Percentiles rank a stretch among this genome's conserved stretches.
phyloP scores from a whole-genome alignment of 129 eudicot species.

The Lonicera japonica region DNA sequence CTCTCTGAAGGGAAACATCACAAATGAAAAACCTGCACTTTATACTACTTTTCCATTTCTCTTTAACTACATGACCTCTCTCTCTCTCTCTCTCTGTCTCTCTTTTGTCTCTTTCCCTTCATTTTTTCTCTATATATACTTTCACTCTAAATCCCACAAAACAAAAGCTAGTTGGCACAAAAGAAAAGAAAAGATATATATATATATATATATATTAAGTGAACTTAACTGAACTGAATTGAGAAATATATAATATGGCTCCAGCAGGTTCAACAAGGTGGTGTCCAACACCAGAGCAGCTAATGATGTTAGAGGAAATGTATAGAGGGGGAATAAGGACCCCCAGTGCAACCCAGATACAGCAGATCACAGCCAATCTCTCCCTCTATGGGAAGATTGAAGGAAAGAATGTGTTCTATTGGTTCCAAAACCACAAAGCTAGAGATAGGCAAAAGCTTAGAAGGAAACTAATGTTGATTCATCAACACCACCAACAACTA shows the following conservation, averaged over 20 bases:
- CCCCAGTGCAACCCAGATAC: constrained; percentile 82
- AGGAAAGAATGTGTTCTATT: constrained; percentile 90
- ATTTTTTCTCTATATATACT: too few species aligned
- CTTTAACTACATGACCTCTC: not conserved
- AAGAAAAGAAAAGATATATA: not conserved
- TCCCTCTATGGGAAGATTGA: constrained; percentile 63
- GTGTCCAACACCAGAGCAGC: constrained; percentile 90
- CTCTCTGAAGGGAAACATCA: constrained; percentile 23
- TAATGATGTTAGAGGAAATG: constrained; percentile 75
- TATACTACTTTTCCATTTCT: not conserved
- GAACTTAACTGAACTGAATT: not conserved
- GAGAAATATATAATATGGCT: constrained; percentile 11
- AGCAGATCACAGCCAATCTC: constrained; percentile 68
- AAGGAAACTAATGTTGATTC: constrained; percentile 33
- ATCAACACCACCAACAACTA: constrained; percentile 32
- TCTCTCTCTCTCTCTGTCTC: too few species aligned
- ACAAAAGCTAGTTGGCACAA: not conserved
- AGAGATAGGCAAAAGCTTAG: constrained; percentile 79
- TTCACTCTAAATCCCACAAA: constrained; percentile 14
- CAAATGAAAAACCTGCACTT: constrained; percentile 4
- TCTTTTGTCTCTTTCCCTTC: too few species aligned
- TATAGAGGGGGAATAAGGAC: constrained; percentile 71
- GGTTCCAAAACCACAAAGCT: constrained; percentile 97
- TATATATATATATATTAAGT: not conserved
- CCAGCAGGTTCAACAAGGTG: constrained; percentile 48